Evolutionary conservation across 768 basidiomycete genomes (phyloP).

Genomic region (Tephrocybe rancida): DNA sequence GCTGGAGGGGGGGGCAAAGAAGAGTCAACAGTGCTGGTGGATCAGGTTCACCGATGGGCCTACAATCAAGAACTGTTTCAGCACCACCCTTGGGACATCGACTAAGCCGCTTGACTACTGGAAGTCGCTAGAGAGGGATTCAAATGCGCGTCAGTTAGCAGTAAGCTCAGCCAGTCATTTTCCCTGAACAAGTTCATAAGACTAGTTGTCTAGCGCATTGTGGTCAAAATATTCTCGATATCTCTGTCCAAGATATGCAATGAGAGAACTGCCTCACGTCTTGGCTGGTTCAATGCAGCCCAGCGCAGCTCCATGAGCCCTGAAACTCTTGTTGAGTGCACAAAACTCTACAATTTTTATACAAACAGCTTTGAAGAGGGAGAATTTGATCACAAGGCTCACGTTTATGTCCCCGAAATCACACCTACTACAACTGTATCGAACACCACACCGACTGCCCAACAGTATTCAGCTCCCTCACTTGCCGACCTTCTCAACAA

Average conservation of each 20-base stretch:
- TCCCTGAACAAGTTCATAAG: no score
- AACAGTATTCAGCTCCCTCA: not conserved
- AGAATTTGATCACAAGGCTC: not conserved
- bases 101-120: slow-evolving; percentile 24
- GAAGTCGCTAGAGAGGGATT: slow-evolving; percentile 18
- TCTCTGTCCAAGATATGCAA: no score
- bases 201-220: no score
- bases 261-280: not conserved
- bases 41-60: slow-evolving; percentile 19
- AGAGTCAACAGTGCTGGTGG: slow-evolving; percentile 9
- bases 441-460: no score
- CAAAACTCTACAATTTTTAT: not conserved
- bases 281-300: not conserved
- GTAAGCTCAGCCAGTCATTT: slow-evolving; percentile 10
- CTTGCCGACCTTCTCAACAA: slow-evolving; percentile 4
- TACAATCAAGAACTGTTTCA: slow-evolving; percentile 23
- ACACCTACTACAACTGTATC: not conserved
- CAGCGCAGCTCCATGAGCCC: no score
- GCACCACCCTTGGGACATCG: slow-evolving; percentile 8
- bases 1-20: not conserved
- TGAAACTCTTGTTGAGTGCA: no score
- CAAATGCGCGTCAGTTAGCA: slow-evolving; percentile 20
- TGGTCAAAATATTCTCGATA: no score
- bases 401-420: not conserved
- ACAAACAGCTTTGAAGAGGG: not conserved